Conservation (phyloP, 1,139 yeast species). For the Spencermartinsiella ligniputridi region DNA sequence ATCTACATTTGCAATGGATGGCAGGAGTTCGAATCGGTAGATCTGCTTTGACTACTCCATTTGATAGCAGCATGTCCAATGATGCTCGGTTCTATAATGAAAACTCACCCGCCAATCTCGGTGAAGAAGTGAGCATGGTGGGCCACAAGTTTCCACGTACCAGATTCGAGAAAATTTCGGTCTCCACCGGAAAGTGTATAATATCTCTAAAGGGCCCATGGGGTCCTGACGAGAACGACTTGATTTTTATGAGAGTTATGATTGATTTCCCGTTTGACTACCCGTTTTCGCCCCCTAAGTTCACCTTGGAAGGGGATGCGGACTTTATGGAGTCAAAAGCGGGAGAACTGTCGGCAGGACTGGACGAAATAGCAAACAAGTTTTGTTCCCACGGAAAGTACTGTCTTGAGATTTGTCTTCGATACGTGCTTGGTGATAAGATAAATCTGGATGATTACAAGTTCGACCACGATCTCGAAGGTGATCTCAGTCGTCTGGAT, state of each 20-base stretch:
- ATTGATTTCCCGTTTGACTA: constrained; percentile 66
- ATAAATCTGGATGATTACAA: constrained; percentile 39
- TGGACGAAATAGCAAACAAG: constrained; percentile 54
- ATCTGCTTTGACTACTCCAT: constrained; percentile 38
- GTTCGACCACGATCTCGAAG: constrained; percentile 31
- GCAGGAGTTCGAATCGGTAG: constrained; percentile 83
- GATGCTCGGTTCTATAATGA: constrained; percentile 34
- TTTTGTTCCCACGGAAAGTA: constrained; percentile 56
- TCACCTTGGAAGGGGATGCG: constrained; percentile 72
- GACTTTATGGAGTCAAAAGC: constrained; percentile 50
- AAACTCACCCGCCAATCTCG: constrained; percentile 63
- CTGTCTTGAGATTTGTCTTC: constrained; percentile 75
- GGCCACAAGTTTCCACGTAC: constrained; percentile 90
- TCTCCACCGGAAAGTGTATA: constrained; percentile 75
- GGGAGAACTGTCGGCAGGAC: constrained; percentile 45
- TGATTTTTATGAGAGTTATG: constrained; percentile 66
- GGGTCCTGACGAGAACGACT: constrained; percentile 45
- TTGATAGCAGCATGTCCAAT: constrained; percentile 21
- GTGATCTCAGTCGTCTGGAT: constrained; percentile 5
- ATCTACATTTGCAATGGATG: constrained; percentile 84
- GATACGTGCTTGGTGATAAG: constrained; percentile 79
- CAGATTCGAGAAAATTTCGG: constrained; percentile 80
- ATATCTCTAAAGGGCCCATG: constrained; percentile 80
- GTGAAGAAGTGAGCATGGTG: constrained; percentile 85
- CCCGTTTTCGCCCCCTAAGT: constrained; percentile 60